Conservation (phyloP, 2,329 filamentous ascomycete species). For the Graphium sp. region DNA sequence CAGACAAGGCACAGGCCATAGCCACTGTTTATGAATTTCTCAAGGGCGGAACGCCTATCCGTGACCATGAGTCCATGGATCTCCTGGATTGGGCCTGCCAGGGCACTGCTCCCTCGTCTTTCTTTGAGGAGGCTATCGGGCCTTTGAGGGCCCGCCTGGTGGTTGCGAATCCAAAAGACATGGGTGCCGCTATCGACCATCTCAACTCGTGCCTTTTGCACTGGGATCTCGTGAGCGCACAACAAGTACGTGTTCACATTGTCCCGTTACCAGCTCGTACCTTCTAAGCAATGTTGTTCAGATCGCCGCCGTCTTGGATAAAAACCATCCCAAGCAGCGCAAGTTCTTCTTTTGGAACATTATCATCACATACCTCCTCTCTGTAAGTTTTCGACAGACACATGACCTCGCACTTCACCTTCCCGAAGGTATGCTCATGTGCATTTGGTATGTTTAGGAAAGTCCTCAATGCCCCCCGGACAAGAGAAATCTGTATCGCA, state of each 20-base stretch:
- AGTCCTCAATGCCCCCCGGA: conserved; percentile 26
- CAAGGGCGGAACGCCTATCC: conserved; percentile 24
- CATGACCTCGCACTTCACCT: too few species aligned
- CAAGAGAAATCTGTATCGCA: conserved; percentile 33
- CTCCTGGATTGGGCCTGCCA: conserved; percentile 37
- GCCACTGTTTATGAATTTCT: conserved; percentile 26
- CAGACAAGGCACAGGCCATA: conserved; percentile 24
- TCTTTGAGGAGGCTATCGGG: conserved; percentile 30
- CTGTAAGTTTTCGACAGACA: conserved; percentile 24
- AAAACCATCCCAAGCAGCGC: conserved; percentile 28
- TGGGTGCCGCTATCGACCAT: conserved; percentile 20
- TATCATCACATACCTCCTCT: conserved; percentile 31
- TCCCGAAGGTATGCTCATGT: not conserved
- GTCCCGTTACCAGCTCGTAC: not conserved
- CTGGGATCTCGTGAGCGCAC: conserved; percentile 38
- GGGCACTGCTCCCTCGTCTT: conserved; percentile 17
- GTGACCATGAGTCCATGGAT: conserved; percentile 32
- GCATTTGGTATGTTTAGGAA: conserved; percentile 15
- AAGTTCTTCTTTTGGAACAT: conserved; percentile 38
- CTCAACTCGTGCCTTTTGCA: conserved; percentile 34
- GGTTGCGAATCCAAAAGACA: conserved; percentile 33
- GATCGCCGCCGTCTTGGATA: conserved; percentile 37
- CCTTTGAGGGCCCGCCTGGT: conserved; percentile 27
- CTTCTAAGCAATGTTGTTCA: conserved; percentile 10
- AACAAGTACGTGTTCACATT: conserved; percentile 24